Conservation (phyloP, 2,329 filamentous ascomycete genomes). For the Rachicladosporium sp. region DNA sequence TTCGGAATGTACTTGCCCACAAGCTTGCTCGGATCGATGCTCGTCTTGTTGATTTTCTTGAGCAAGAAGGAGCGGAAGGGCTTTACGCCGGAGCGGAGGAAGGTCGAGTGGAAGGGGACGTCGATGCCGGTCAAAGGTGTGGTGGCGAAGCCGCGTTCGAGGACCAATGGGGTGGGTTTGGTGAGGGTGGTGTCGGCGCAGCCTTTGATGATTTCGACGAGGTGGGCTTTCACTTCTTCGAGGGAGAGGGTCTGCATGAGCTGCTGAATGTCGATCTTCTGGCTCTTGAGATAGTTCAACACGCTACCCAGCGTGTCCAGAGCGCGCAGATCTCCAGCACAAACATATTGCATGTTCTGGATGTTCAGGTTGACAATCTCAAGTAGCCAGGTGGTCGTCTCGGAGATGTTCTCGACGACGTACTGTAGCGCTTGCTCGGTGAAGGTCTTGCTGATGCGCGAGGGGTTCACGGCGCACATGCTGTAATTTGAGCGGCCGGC, state of each 20-base stretch:
- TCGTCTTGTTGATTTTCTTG: constrained; percentile 99
- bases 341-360: constrained; percentile 58
- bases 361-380: constrained; percentile 97
- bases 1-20: constrained; percentile 99
- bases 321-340: constrained; percentile 53
- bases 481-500: constrained; percentile 92
- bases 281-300: constrained; percentile 87
- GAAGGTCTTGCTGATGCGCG: constrained; percentile 96
- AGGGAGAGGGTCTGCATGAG: constrained; percentile 76
- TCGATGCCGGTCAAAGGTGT: constrained; percentile 96
- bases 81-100: constrained; percentile 95
- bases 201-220: constrained; percentile 81
- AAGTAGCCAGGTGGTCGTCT: constrained; percentile 86
- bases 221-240: constrained; percentile 80
- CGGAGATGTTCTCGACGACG: constrained; percentile 87
- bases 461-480: constrained; percentile 98
- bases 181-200: constrained; percentile 76
- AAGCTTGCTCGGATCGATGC: constrained; percentile 91
- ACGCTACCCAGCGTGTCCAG: constrained; percentile 61
- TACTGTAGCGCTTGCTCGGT: constrained; percentile 96
- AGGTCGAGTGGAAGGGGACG: constrained; percentile 97
- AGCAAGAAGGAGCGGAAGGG: constrained; percentile 96
- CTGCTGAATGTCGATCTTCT: constrained; percentile 94
- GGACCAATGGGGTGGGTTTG: constrained; percentile 78
- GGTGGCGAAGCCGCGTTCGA: constrained; percentile 91